These are phyloP conservation scores for Neurospora tetraspora DNA, from an alignment of 495 filamentous ascomycete genomes.

Conservation along the genomic window DNA sequence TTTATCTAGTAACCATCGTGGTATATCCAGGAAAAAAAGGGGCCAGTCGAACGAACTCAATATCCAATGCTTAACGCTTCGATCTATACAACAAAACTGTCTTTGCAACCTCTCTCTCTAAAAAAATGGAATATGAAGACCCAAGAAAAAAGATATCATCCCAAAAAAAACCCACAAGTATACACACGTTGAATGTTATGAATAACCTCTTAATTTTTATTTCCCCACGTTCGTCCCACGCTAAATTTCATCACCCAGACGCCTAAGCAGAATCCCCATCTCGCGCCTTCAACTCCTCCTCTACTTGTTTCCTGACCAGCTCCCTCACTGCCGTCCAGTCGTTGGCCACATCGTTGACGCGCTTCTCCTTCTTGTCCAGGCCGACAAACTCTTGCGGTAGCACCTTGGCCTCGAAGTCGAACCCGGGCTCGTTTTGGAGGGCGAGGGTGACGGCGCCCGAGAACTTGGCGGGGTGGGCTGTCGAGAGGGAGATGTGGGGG, in stretches of 20 bases:
- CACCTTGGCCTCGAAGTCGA: conserved; percentile 59
- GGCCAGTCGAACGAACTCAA: too few relatives aligned
- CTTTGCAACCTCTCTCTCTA: background rate
- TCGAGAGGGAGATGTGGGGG: conserved; percentile 72
- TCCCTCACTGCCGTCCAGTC: conserved; percentile 42
- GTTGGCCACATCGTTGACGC: conserved; percentile 45
- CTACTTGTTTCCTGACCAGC: conserved; percentile 44
- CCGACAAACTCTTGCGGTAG: conserved; percentile 71
- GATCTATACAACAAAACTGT: background rate
- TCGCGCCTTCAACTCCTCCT: conserved; percentile 34
- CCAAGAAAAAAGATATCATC: background rate
- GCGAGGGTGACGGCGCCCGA: conserved; percentile 66
- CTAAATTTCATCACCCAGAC: too few relatives aligned
- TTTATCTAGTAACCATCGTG: background rate
- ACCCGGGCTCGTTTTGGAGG: conserved; percentile 53
- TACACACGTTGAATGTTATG: background rate
- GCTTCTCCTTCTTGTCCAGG: conserved; percentile 53
- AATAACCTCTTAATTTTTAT: background rate
- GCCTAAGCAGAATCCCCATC: background rate
- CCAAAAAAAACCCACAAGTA: background rate
- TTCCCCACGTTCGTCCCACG: background rate
- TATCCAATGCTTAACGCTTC: background rate
- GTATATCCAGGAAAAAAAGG: background rate
- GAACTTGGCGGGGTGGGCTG: conserved; percentile 93
- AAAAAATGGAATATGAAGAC: background rate